These are phyloP conservation scores for Fusarium sp. DNA, from an alignment of 2,329 filamentous ascomycete species.

Conservation along the genomic window DNA sequence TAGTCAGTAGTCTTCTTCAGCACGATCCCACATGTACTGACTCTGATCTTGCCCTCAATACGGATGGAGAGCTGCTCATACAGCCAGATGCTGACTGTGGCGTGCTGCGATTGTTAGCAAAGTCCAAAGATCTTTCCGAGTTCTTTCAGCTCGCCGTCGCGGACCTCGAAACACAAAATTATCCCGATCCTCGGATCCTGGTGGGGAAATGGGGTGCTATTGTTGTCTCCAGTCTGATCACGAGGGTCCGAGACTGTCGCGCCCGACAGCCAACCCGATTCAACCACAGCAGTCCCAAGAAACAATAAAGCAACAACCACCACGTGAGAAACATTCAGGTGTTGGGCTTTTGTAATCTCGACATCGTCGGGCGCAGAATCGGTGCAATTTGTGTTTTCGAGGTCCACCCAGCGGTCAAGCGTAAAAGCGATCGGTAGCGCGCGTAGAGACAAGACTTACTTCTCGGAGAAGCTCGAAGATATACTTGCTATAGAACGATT, in stretches of 20 bases:
- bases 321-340: neutral
- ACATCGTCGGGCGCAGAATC: neutral
- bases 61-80: slow-evolving; percentile 95
- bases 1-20: neutral
- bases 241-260: neutral
- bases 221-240: neutral
- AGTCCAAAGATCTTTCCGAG: neutral
- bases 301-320: neutral
- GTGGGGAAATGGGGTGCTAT: neutral
- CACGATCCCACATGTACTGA: slow-evolving; percentile 55
- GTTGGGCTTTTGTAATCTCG: neutral
- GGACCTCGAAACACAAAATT: neutral
- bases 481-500: slow-evolving; percentile 52
- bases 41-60: slow-evolving; percentile 96
- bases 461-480: slow-evolving; percentile 81
- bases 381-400: slow-evolving; percentile 21
- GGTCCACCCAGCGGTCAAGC: slow-evolving; percentile 23
- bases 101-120: slow-evolving; percentile 62
- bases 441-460: slow-evolving; percentile 44
- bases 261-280: neutral
- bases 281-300: neutral
- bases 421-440: neutral
- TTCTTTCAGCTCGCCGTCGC: neutral
- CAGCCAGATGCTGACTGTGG: slow-evolving; percentile 92
- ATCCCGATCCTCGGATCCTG: neutral